Conservation (phyloP, 1,139 yeast species). For the Hemisphaericaspora lyxosophila region DNA sequence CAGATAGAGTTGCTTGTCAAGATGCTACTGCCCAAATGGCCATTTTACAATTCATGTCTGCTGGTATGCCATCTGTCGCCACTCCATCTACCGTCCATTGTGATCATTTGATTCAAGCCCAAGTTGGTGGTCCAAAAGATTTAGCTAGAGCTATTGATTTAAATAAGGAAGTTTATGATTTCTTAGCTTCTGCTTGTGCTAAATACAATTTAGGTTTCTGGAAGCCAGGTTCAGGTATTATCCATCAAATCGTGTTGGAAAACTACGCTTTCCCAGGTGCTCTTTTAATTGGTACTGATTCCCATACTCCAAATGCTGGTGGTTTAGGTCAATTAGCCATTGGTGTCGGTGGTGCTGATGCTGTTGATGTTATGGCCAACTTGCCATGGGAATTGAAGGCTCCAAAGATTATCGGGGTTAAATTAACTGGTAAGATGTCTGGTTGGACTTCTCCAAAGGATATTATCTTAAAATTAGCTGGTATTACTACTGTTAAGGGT, state of each 20-base stretch:
- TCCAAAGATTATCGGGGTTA: slow-evolving; percentile 96
- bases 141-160: slow-evolving; percentile 88
- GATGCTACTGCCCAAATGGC: slow-evolving; percentile 99
- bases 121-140: slow-evolving; percentile 90
- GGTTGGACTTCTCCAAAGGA: slow-evolving; percentile 99
- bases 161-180: slow-evolving; percentile 96
- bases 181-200: slow-evolving; percentile 90
- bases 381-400: slow-evolving; percentile 98
- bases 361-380: slow-evolving; percentile 95
- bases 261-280: slow-evolving; percentile 99
- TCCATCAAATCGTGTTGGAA: slow-evolving; percentile 96
- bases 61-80: slow-evolving; percentile 90
- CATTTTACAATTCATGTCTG: slow-evolving; percentile 96
- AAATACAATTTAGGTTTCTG: slow-evolving; percentile 99
- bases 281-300: slow-evolving; percentile 94
- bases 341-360: slow-evolving; percentile 99
- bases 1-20: slow-evolving; percentile 99
- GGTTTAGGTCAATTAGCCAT: slow-evolving; percentile 98
- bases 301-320: slow-evolving; percentile 99
- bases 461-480: slow-evolving; percentile 92
- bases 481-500: slow-evolving; percentile 97
- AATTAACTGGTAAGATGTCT: slow-evolving; percentile 89
- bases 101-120: slow-evolving; percentile 99
- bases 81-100: slow-evolving; percentile 98
- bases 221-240: slow-evolving; percentile 99